phyloP scores from a whole-genome alignment of 2,329 filamentous ascomycete species.

The Mycogone perniciosa region DNA sequence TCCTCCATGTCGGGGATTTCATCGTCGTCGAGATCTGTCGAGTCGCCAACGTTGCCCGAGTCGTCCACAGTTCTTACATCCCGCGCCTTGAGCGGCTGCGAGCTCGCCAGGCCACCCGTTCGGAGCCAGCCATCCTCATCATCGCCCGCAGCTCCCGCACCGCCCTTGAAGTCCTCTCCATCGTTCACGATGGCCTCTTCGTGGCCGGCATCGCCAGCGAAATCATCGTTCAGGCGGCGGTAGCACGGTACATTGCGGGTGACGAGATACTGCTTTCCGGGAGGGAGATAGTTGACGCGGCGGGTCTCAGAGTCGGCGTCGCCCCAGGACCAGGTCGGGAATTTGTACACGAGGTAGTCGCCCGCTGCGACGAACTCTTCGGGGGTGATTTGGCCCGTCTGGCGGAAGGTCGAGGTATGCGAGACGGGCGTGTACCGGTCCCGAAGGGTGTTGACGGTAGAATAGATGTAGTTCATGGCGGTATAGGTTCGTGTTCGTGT shows the following conservation, averaged over 20 bases:
- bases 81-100: constrained; percentile 66
- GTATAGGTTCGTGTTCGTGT: not conserved
- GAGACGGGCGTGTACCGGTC: constrained; percentile 86
- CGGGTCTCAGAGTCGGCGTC: constrained; percentile 77
- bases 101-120: constrained; percentile 72
- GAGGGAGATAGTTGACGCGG: constrained; percentile 73
- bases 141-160: constrained; percentile 40
- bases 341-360: constrained; percentile 98
- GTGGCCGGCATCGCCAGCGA: constrained; percentile 78
- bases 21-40: constrained; percentile 61
- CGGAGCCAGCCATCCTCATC: constrained; percentile 88
- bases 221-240: constrained; percentile 84
- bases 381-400: constrained; percentile 90
- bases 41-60: constrained; percentile 75
- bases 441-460: constrained; percentile 83
- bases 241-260: constrained; percentile 93
- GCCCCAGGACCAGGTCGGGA: constrained; percentile 96
- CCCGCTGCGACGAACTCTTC: constrained; percentile 94
- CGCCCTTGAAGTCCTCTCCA: constrained; percentile 56
- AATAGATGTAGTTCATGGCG: constrained; percentile 84
- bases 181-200: constrained; percentile 83
- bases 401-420: constrained; percentile 87
- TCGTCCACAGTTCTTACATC: constrained; percentile 89
- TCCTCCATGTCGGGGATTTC: constrained; percentile 99
- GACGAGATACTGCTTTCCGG: constrained; percentile 90